phyloP scores from a whole-genome alignment of 2,329 filamentous ascomycete species.

The Cladobotryum mycophilum region DNA sequence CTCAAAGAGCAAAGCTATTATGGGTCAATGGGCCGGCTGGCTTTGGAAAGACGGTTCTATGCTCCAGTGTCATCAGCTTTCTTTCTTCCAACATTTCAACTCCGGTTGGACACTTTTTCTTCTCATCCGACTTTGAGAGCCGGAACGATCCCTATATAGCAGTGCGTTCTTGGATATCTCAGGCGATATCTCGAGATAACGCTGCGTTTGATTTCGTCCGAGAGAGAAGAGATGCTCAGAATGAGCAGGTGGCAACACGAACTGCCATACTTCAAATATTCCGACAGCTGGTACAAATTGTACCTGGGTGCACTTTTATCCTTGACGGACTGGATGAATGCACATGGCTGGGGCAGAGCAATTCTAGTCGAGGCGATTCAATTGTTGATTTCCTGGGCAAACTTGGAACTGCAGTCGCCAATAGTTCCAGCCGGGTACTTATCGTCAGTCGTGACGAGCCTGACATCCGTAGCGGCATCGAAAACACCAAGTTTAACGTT shows the following conservation, averaged over 20 bases:
- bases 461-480: conserved; percentile 17
- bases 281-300: conserved; percentile 1
- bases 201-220: conserved; percentile 13
- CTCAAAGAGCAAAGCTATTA: conserved; percentile 14
- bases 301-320: conserved; percentile 19
- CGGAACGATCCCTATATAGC: conserved; percentile 20
- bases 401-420: conserved; percentile 7
- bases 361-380: background rate
- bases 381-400: conserved; percentile 16
- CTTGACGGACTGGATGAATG: conserved; percentile 33
- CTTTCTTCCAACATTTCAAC: background rate
- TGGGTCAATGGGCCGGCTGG: conserved; percentile 27
- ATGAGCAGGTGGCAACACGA: conserved; percentile 12
- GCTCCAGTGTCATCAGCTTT: conserved; percentile 23
- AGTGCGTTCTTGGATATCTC: conserved; percentile 25
- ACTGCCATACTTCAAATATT: conserved; percentile 16
- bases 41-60: conserved; percentile 29
- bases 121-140: conserved; percentile 22
- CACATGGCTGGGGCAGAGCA: background rate
- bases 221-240: background rate
- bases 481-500: background rate
- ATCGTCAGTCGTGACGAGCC: conserved; percentile 21
- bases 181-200: conserved; percentile 12
- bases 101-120: conserved; percentile 25
- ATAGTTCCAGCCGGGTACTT: conserved; percentile 18